A percentile compares a stretch with the other conserved stretches of the same genome.
phyloP scores from a whole-genome alignment of 2,329 filamentous ascomycete species.

The Penicillium janthinellum region DNA sequence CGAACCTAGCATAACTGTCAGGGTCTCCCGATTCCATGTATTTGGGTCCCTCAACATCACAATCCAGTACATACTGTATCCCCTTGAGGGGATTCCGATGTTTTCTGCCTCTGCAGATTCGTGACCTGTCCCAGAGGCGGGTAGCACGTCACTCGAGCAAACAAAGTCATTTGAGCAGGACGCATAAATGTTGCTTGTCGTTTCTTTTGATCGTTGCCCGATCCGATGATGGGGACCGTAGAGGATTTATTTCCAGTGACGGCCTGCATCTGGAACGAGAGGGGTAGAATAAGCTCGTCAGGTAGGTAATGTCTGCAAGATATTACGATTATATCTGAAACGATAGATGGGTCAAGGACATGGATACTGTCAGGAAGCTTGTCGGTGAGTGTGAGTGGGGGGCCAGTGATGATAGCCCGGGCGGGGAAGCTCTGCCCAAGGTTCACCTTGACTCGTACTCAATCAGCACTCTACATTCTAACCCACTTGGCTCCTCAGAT shows the following conservation, averaged over 20 bases:
- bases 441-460: background rate
- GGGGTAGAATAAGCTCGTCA: background rate
- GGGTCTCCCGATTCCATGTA: background rate
- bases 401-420: constrained; percentile 5
- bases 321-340: background rate
- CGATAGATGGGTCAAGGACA: background rate
- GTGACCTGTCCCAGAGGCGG: constrained; percentile 79
- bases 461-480: background rate
- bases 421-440: constrained; percentile 18
- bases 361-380: background rate
- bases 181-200: constrained; percentile 39
- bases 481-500: background rate
- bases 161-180: constrained; percentile 50
- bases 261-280: constrained; percentile 7
- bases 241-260: constrained; percentile 15
- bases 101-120: constrained; percentile 50
- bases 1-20: constrained; percentile 43
- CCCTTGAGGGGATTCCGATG: constrained; percentile 16
- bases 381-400: background rate
- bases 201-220: constrained; percentile 4
- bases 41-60: background rate
- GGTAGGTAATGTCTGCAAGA: background rate
- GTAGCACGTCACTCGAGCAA: constrained; percentile 61
- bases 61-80: constrained; percentile 28
- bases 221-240: constrained; percentile 25